Percentiles rank a stretch among this genome's conserved stretches.
phyloP scores from a whole-genome alignment of 2,329 filamentous ascomycete genomes.

The Metarhizium brunneum region DNA sequence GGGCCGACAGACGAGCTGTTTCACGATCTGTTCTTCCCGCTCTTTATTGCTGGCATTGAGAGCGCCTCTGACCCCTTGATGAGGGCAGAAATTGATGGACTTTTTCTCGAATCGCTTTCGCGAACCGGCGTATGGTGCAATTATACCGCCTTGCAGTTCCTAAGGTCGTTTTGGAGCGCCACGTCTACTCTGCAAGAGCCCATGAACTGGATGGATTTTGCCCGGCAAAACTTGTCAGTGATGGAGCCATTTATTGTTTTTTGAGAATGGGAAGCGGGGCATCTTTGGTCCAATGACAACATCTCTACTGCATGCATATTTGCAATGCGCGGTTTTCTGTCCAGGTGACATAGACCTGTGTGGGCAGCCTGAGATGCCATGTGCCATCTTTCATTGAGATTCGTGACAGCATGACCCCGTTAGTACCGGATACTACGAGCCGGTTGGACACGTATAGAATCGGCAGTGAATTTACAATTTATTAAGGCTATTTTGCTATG shows the following conservation, averaged over 20 bases:
- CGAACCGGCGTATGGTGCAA: conserved; percentile 8
- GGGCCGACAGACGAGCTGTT: conserved; percentile 4
- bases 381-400: no score
- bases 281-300: neutral
- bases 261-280: neutral
- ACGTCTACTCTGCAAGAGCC: neutral
- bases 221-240: conserved; percentile 1
- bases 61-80: neutral
- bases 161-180: conserved; percentile 2
- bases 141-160: conserved; percentile 6
- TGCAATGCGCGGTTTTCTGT: neutral
- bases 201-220: conserved; percentile 5
- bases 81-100: neutral
- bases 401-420: no score
- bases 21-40: conserved; percentile 8
- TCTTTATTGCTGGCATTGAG: conserved; percentile 8
- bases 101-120: conserved; percentile 3
- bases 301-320: no score
- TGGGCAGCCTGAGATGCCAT: no score
- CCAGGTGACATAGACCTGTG: no score
- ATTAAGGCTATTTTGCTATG: no score
- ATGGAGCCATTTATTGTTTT: conserved; percentile 5
- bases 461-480: no score
- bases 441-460: no score
- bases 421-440: no score